Conservation (phyloP, 257 asterid species). For the Echium plantagineum region DNA sequence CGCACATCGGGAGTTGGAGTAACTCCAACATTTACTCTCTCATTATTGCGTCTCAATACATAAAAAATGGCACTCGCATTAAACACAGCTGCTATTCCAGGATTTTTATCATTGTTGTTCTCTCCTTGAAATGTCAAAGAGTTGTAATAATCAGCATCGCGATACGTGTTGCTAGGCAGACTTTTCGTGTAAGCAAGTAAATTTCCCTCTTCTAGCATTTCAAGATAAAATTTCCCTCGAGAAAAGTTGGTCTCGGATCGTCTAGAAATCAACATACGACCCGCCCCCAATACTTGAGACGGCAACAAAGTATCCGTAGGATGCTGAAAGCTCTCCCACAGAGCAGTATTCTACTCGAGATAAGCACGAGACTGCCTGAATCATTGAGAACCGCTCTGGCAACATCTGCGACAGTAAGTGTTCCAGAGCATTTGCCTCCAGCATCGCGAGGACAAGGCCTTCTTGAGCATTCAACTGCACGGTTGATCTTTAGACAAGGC, state of each 20-base stretch:
- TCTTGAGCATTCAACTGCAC: constrained; percentile 16
- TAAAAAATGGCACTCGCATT: too few species aligned
- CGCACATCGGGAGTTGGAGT: too few species aligned
- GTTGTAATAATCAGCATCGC: constrained; percentile 31
- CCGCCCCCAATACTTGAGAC: constrained; percentile 11
- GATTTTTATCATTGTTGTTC: neutral
- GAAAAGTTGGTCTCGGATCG: constrained; percentile 21
- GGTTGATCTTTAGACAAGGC: constrained; percentile 31
- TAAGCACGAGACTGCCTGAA: constrained; percentile 43
- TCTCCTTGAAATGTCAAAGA: neutral
- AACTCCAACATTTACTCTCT: too few species aligned
- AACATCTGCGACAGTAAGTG: constrained; percentile 6
- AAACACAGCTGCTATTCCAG: neutral
- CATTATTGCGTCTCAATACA: too few species aligned
- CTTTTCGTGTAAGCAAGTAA: constrained; percentile 26
- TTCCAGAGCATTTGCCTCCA: constrained; percentile 16
- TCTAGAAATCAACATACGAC: constrained; percentile 8
- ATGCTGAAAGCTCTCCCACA: constrained; percentile 47
- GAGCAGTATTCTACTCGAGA: constrained; percentile 4
- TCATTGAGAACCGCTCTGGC: constrained; percentile 34
- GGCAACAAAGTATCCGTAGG: constrained; percentile 32
- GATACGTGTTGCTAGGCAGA: constrained; percentile 6
- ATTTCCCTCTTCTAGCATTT: constrained; percentile 22
- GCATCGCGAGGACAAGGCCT: constrained; percentile 37
- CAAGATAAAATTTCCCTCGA: constrained; percentile 32